phyloP scores from a whole-genome alignment of 2,329 filamentous ascomycete species.

The Epichloe sylvatica region DNA sequence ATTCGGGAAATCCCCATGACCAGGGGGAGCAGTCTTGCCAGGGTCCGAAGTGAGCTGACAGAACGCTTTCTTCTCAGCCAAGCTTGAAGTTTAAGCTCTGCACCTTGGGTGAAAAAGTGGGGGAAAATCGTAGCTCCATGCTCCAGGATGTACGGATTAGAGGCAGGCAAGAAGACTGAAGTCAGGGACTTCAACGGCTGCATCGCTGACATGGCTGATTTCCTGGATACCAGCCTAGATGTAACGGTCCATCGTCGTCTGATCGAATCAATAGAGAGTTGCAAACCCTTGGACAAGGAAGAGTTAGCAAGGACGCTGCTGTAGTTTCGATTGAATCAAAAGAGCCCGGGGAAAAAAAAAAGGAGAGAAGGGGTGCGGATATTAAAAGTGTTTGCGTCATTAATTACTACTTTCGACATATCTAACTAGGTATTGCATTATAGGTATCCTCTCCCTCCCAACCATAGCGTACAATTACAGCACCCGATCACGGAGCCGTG shows the following conservation, averaged over 20 bases:
- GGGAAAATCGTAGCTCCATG: slow-evolving; percentile 45
- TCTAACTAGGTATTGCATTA: background rate
- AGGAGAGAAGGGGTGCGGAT: background rate
- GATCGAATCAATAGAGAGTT: slow-evolving; percentile 28
- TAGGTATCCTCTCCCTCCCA: background rate
- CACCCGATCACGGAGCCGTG: background rate
- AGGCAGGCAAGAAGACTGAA: slow-evolving; percentile 37
- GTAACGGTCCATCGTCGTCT: slow-evolving; percentile 27
- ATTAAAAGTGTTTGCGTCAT: background rate
- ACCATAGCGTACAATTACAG: background rate
- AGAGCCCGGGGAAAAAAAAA: background rate
- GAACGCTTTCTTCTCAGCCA: slow-evolving; percentile 26
- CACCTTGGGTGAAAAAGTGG: slow-evolving; percentile 32
- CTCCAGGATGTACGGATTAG: slow-evolving; percentile 46
- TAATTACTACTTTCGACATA: background rate
- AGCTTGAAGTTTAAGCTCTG: slow-evolving; percentile 32
- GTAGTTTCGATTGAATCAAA: background rate
- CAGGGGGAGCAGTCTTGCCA: background rate
- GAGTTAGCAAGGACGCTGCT: slow-evolving; percentile 19
- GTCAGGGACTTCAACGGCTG: slow-evolving; percentile 47
- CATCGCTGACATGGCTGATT: slow-evolving; percentile 33
- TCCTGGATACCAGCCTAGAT: slow-evolving; percentile 21
- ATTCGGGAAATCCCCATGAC: background rate
- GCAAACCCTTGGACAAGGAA: slow-evolving; percentile 17
- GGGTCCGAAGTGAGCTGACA: slow-evolving; percentile 2